phyloP scores from a whole-genome alignment of 2,329 filamentous ascomycete genomes.

The Blumeriella jaapii region DNA sequence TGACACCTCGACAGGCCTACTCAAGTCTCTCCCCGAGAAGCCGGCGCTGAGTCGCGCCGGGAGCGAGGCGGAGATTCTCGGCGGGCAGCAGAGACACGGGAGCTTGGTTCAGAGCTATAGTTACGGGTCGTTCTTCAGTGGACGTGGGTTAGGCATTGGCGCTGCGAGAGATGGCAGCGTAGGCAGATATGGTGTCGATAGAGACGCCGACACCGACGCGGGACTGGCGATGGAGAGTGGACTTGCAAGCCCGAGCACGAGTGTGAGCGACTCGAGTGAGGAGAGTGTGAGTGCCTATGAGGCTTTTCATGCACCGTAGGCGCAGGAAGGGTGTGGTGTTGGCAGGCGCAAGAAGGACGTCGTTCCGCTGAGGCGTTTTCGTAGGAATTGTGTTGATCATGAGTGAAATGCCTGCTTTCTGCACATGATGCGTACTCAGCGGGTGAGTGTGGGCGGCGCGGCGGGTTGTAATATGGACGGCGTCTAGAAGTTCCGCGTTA shows the following conservation, averaged over 20 bases:
- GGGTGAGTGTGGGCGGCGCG: no score
- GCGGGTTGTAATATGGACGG: no score
- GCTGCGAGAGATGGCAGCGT: slow-evolving; percentile 16
- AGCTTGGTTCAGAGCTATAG: slow-evolving; percentile 16
- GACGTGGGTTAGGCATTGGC: slow-evolving; percentile 20
- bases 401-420: no score
- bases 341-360: no score
- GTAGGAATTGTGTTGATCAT: no score
- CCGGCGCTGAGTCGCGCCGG: slow-evolving; percentile 48
- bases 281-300: no score
- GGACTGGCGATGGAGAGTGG: slow-evolving; percentile 19
- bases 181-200: slow-evolving; percentile 15
- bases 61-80: slow-evolving; percentile 20
- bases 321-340: no score
- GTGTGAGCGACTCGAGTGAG: slow-evolving; percentile 22
- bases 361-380: no score
- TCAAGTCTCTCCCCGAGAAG: slow-evolving; percentile 61
- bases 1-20: slow-evolving; percentile 57
- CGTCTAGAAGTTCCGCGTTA: no score
- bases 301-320: no score
- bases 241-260: slow-evolving; percentile 26
- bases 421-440: no score
- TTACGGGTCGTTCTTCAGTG: slow-evolving; percentile 14
- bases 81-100: slow-evolving; percentile 13
- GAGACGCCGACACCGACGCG: slow-evolving; percentile 13